Evolutionary conservation across 139 green algal genomes (phyloP).

Genomic region (Parachlorella kessleri): DNA sequence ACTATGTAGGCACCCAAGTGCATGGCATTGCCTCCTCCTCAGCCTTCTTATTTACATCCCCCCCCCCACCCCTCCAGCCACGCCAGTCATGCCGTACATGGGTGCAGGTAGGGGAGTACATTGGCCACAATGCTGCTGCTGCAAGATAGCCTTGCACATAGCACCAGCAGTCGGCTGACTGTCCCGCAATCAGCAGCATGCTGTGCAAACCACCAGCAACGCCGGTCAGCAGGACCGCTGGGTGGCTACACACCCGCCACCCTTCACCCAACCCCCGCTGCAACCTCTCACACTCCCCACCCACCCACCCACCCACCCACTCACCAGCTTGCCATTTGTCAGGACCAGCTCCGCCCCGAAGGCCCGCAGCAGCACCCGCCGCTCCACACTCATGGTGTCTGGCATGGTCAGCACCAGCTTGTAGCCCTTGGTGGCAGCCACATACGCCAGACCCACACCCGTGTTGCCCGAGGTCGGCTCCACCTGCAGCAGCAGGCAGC

Average conservation of each 20-base stretch:
- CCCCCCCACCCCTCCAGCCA: background rate
- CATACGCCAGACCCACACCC: slow-evolving; percentile 81
- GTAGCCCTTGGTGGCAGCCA: slow-evolving; percentile 95
- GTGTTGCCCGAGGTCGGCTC: slow-evolving; percentile 97
- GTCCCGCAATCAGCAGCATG: too few species aligned
- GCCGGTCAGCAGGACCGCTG: too few species aligned
- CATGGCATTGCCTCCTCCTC: too few species aligned
- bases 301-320: background rate
- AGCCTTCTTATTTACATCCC: too few species aligned
- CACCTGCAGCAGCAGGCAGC: too few species aligned
- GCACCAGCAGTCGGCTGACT: too few species aligned
- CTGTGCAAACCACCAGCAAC: too few species aligned
- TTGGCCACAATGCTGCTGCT: too few species aligned
- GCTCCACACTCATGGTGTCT: slow-evolving; percentile 95
- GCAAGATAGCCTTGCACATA: too few species aligned
- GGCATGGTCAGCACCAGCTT: slow-evolving; percentile 98
- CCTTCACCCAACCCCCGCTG: background rate
- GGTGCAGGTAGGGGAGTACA: background rate
- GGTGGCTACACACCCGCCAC: background rate
- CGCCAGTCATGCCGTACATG: too few species aligned
- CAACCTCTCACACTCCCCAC: background rate
- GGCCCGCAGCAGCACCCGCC: slow-evolving; percentile 89
- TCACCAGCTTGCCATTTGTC: slow-evolving; percentile 65
- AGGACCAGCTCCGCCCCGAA: slow-evolving; percentile 93
- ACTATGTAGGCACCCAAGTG: too few species aligned